Base-by-base conservation (phyloP, 2,329 filamentous ascomycete genomes). In the Fusarium nurragi region DNA sequence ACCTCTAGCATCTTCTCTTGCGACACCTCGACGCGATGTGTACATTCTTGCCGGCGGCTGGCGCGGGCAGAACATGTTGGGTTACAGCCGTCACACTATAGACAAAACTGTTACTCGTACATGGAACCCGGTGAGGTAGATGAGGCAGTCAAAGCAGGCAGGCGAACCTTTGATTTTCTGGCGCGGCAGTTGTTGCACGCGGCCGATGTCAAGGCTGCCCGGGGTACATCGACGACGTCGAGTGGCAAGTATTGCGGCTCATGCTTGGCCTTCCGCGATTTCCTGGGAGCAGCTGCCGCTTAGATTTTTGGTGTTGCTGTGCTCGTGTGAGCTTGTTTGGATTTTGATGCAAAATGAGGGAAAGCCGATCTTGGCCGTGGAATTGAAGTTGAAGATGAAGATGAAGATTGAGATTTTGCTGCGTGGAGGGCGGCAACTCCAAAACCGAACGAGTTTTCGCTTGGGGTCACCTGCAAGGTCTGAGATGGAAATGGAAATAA, bases 121-220 rank as follows among this genome's bases (percentile, higher is more conserved):
- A 16, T 21, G 22, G 26, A 16, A 25, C n/a, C n/a, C n/a, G n/a
- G n/a, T n/a, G n/a, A n/a, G n/a, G n/a, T n/a, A 3, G 12, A 19
- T 22, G 13, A 4, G 8, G 5, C 3, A 9, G 13, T 21, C 30
- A 23, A 11, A 2, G 2, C 13, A 18, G 28, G 21, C 4, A 4
- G 6, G 44, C 44, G 43, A 57, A 62, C 59, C 58, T 62, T 62
- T 34, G 58, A 63, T 45, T 62, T 62, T 6, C 58, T 41, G 6
- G 12, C 1, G 8, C 59, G 51, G 18, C 59, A 62, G 25, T 62
- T 57, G 4, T 62, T 62, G 40, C 59, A 62, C 14, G 59, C 59
- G 30, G 63, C 59, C 19, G 59, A 38, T 28, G 59, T 63, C 18
- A 62, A 22, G 30, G 34, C 10, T 25, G 58, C 5, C 39, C 23